Percentiles rank a stretch among this genome's conserved stretches.
phyloP scores from a whole-genome alignment of 805 yeast genomes.

The Danielozyma ontarioensis region DNA sequence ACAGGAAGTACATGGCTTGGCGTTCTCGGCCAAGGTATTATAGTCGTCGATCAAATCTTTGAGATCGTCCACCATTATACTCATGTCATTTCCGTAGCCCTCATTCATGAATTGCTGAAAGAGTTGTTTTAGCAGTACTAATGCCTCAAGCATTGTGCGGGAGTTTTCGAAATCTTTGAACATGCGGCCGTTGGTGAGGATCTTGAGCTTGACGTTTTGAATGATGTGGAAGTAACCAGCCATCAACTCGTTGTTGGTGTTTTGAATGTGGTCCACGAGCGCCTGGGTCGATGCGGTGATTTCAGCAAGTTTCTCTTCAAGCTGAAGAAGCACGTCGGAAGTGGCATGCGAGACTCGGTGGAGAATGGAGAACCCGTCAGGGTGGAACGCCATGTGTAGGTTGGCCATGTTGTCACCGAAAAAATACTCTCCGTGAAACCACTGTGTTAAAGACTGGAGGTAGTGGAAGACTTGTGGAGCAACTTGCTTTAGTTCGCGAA shows the following conservation, averaged over 20 bases:
- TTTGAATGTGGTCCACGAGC: neutral
- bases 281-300: too few relatives aligned
- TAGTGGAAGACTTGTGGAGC: neutral
- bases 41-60: constrained; percentile 8
- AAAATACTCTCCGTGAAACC: neutral
- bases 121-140: constrained; percentile 4
- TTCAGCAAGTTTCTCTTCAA: neutral
- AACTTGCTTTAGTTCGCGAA: neutral
- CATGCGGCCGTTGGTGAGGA: constrained; percentile 6
- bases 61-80: constrained; percentile 2
- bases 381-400: neutral
- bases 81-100: constrained; percentile 2
- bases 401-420: neutral
- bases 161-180: constrained; percentile 9
- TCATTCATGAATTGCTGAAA: constrained; percentile 4
- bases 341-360: neutral
- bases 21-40: constrained; percentile 2
- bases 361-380: neutral
- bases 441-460: neutral
- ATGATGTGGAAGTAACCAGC: constrained; percentile 4
- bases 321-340: too few relatives aligned
- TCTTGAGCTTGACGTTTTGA: constrained; percentile 4
- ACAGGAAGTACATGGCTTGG: constrained; percentile 1
- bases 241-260: constrained; percentile 2
- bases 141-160: constrained; percentile 10